Percentiles rank a stretch among this genome's conserved stretches.
Conservation (phyloP, 2,329 filamentous ascomycete species). For the Dothideomycetes sp. region DNA sequence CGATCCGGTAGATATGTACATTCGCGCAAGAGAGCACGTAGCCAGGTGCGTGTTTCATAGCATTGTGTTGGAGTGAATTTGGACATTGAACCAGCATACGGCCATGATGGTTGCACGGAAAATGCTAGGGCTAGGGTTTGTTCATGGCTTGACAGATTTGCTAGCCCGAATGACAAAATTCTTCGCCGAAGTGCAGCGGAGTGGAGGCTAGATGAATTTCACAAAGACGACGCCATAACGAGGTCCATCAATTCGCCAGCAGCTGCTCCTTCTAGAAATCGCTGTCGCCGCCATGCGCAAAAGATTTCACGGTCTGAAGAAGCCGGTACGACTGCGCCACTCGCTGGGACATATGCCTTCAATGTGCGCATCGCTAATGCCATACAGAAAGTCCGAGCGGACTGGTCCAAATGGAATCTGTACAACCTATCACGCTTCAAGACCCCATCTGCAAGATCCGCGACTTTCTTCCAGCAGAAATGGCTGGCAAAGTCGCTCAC, state of each 20-base stretch:
- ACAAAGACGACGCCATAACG: neutral
- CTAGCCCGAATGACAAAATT: slow-evolving; percentile 5
- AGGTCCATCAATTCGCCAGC: no score
- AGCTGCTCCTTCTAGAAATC: neutral
- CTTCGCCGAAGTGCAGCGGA: slow-evolving; percentile 6
- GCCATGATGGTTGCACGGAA: neutral
- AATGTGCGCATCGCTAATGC: neutral
- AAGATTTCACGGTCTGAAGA: slow-evolving; percentile 15
- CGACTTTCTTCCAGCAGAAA: slow-evolving; percentile 97
- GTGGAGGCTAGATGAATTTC: slow-evolving; percentile 6
- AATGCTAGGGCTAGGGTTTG: no score
- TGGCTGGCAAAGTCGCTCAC: slow-evolving; percentile 80
- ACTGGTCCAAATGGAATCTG: slow-evolving; percentile 96
- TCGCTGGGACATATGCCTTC: neutral
- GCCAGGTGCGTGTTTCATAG: slow-evolving; percentile 33
- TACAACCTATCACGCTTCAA: slow-evolving; percentile 66
- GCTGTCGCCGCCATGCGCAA: slow-evolving; percentile 12
- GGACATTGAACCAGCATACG: neutral
- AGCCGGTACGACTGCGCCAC: slow-evolving; percentile 2
- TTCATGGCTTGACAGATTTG: neutral
- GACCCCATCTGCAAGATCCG: slow-evolving; percentile 34
- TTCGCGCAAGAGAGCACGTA: slow-evolving; percentile 50
- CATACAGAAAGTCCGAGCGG: slow-evolving; percentile 76
- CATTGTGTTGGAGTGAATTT: slow-evolving; percentile 4
- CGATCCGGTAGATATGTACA: slow-evolving; percentile 53